phyloP scores from a whole-genome alignment of 2,329 filamentous ascomycete species.

The Exophiala sideris region DNA sequence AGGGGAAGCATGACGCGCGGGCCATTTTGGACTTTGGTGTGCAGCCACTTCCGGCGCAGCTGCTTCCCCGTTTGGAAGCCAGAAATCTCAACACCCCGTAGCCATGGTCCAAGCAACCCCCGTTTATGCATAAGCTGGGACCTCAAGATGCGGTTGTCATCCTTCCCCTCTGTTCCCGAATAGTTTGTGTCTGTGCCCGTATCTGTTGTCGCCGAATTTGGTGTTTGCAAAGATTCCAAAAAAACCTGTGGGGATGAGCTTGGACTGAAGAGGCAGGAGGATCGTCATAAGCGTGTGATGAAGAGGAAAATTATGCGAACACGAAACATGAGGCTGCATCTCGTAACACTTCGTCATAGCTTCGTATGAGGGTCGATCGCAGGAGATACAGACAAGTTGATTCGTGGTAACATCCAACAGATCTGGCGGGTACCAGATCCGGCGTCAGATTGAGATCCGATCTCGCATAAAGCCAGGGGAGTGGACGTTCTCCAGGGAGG shows the following conservation, averaged over 20 bases:
- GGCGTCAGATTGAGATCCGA: slow-evolving; percentile 8
- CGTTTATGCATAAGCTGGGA: neutral
- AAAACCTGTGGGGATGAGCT: neutral
- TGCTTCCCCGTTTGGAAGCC: neutral
- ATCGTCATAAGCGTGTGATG: neutral
- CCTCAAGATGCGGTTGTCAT: neutral
- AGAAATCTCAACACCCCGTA: neutral
- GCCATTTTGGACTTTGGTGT: neutral
- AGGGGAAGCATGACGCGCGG: neutral
- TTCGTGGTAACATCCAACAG: slow-evolving; percentile 1
- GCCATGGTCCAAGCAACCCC: neutral
- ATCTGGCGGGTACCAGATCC: slow-evolving; percentile 14
- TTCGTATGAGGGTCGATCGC: neutral
- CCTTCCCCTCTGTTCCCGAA: neutral
- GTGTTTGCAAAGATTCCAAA: too few relatives aligned
- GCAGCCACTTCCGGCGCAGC: neutral
- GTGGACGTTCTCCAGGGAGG: neutral
- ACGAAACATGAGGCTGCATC: neutral
- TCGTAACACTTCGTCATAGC: neutral
- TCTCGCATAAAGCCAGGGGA: slow-evolving; percentile 6
- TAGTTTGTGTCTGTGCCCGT: too few relatives aligned
- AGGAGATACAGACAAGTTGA: neutral
- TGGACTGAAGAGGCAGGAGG: neutral
- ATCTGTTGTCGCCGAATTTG: too few relatives aligned
- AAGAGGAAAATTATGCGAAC: neutral